These are phyloP conservation scores for Tulasnella sp. DNA, from an alignment of 768 basidiomycete species.

Conservation along the genomic window DNA sequence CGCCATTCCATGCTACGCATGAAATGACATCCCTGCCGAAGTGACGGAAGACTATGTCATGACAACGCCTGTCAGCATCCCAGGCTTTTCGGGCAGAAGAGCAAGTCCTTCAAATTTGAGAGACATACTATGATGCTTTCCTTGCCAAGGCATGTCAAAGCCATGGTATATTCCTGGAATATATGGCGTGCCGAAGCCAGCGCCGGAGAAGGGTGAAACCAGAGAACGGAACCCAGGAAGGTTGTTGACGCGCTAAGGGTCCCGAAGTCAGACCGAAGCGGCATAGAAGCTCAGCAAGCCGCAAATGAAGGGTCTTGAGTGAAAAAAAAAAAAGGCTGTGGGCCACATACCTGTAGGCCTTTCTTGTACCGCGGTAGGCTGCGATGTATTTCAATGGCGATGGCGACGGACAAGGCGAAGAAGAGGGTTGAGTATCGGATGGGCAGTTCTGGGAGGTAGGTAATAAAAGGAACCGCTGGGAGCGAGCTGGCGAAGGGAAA, in stretches of 20 bases:
- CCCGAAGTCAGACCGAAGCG: background rate
- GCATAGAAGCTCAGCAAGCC: background rate
- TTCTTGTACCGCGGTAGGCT: background rate
- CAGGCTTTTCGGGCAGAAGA: background rate
- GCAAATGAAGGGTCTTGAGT: background rate
- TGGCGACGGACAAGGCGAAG: background rate
- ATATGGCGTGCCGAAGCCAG: constrained; percentile 22
- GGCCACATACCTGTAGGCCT: background rate
- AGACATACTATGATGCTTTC: constrained; percentile 21
- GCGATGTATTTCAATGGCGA: background rate
- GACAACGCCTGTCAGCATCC: background rate
- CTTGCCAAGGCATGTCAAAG: constrained; percentile 24
- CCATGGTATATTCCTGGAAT: constrained; percentile 21
- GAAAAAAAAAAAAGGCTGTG: background rate
- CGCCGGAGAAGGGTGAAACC: constrained; percentile 12
- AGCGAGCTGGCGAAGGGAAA: background rate
- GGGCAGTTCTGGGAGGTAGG: background rate
- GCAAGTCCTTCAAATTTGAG: background rate
- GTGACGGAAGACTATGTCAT: background rate
- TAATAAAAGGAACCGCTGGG: background rate
- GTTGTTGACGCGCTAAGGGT: background rate
- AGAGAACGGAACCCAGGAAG: constrained; percentile 17
- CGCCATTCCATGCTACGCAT: constrained; percentile 12
- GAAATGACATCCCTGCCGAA: constrained; percentile 17
- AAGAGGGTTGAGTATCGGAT: background rate